Conservation (phyloP, 148 eudicot genomes). For the Rhododendron ovatum region DNA sequence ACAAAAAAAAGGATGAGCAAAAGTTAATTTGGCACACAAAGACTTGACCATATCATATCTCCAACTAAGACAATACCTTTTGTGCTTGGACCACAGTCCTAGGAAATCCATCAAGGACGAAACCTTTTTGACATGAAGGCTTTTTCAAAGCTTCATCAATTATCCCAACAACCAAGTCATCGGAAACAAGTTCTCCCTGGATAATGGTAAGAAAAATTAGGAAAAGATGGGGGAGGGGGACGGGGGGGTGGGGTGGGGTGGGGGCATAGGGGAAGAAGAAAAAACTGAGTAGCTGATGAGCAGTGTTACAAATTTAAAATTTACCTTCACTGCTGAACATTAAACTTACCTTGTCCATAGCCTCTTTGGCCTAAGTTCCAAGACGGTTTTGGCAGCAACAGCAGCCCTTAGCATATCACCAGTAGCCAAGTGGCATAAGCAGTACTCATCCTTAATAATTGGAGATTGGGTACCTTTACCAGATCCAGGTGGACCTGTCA, state of each 20-base stretch:
- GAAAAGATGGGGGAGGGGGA: background rate
- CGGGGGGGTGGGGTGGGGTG: too few species aligned
- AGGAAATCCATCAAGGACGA: slow-evolving; percentile 96
- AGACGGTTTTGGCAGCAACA: slow-evolving; percentile 84
- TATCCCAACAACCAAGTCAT: slow-evolving; percentile 91
- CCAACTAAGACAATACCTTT: slow-evolving; percentile 42
- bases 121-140: slow-evolving; percentile 94
- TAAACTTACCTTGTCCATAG: slow-evolving; percentile 72
- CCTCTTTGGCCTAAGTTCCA: slow-evolving; percentile 88
- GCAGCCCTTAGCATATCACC: slow-evolving; percentile 99
- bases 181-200: slow-evolving; percentile 94
- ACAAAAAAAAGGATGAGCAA: background rate
- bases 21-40: background rate
- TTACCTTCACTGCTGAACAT: background rate
- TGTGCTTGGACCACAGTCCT: slow-evolving; percentile 96
- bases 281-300: background rate
- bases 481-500: slow-evolving; percentile 92
- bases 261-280: background rate
- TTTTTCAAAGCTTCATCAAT: slow-evolving; percentile 90
- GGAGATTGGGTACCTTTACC: slow-evolving; percentile 99
- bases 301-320: background rate
- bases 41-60: background rate
- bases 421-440: slow-evolving; percentile 95
- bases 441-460: slow-evolving; percentile 84
- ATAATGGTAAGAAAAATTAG: background rate